These are phyloP conservation scores for Neurospora sp. DNA, from an alignment of 495 filamentous ascomycete genomes.

Conservation along the genomic window DNA sequence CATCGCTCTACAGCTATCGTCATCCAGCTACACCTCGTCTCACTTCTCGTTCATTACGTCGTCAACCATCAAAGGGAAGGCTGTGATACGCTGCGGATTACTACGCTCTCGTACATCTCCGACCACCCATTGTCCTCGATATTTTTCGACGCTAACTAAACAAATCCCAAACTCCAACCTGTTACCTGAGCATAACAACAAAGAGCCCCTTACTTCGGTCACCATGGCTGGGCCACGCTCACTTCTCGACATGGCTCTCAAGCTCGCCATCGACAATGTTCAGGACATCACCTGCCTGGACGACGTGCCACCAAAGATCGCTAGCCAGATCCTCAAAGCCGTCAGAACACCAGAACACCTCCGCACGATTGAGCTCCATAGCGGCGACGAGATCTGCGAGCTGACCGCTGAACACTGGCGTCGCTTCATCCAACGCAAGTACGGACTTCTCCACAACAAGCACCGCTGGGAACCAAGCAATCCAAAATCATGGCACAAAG, in stretches of 20 bases:
- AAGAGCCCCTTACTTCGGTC: not conserved
- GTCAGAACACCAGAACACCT: slow-evolving; percentile 25
- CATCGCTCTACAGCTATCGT: not conserved
- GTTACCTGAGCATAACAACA: not conserved
- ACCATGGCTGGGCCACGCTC: slow-evolving; percentile 20
- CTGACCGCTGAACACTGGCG: slow-evolving; percentile 24
- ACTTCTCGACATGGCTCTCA: slow-evolving; percentile 23
- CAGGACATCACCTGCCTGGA: slow-evolving; percentile 4
- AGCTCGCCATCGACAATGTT: slow-evolving; percentile 21
- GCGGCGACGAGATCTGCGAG: slow-evolving; percentile 23
- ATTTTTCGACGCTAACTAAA: not conserved
- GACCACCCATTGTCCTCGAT: not conserved
- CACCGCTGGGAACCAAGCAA: slow-evolving; percentile 21
- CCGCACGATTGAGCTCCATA: slow-evolving; percentile 23
- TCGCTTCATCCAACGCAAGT: slow-evolving; percentile 29
- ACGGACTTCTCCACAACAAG: slow-evolving; percentile 10
- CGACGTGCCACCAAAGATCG: slow-evolving; percentile 4
- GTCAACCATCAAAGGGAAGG: not conserved
- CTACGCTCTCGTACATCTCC: not conserved
- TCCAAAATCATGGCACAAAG: slow-evolving; percentile 24
- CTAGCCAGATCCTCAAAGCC: slow-evolving; percentile 17
- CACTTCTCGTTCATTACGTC: not conserved
- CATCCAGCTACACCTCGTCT: not conserved
- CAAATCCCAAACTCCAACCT: not conserved
- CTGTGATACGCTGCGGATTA: not conserved